These are phyloP conservation scores for Sugiyamaella pinicola DNA, from an alignment of 1,139 yeast genomes.

Conservation along the genomic window DNA sequence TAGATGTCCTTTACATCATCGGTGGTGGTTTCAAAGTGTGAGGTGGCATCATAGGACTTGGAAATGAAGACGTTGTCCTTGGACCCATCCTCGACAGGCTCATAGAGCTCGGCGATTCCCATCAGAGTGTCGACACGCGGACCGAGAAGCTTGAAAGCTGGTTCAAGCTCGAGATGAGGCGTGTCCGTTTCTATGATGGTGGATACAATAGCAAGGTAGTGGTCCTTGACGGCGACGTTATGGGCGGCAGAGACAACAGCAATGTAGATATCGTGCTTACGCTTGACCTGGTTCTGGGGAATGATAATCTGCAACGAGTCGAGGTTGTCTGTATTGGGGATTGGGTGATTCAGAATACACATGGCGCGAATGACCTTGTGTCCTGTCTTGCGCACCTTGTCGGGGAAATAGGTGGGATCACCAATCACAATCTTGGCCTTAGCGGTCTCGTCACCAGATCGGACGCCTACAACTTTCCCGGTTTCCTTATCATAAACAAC, in stretches of 20 bases:
- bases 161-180: constrained; percentile 90
- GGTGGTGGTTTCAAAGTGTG: constrained; percentile 94
- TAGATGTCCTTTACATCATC: constrained; percentile 96
- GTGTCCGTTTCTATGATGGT: constrained; percentile 92
- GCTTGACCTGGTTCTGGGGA: constrained; percentile 92
- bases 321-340: constrained; percentile 77
- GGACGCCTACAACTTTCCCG: constrained; percentile 79
- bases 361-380: constrained; percentile 91
- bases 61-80: constrained; percentile 79
- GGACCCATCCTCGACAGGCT: constrained; percentile 82
- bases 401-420: constrained; percentile 98
- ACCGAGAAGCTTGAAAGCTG: constrained; percentile 91
- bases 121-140: constrained; percentile 78
- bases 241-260: constrained; percentile 90
- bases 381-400: constrained; percentile 81
- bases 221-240: constrained; percentile 87
- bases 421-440: constrained; percentile 94
- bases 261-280: constrained; percentile 92
- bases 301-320: constrained; percentile 93
- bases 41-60: constrained; percentile 88
- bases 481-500: constrained; percentile 69
- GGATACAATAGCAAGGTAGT: constrained; percentile 89
- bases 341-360: constrained; percentile 88
- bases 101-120: constrained; percentile 92
- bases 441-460: constrained; percentile 88